Conservation (phyloP, 139 green algal species). For the Chlorella vulgaris region DNA sequence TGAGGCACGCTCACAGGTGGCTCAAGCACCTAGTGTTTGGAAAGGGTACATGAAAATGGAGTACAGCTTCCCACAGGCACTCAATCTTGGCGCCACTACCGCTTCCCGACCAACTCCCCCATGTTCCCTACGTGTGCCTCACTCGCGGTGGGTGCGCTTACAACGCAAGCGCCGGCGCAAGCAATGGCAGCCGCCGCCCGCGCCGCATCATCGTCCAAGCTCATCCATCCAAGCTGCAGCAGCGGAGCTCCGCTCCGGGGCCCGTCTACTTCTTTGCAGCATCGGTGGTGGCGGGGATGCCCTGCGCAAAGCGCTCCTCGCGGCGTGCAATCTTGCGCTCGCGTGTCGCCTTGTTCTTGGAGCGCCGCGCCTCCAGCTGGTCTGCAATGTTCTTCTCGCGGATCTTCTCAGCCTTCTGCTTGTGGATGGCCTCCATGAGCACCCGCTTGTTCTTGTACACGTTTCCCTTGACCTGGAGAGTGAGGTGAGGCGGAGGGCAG, state of each 20-base stretch:
- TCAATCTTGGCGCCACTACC: no score
- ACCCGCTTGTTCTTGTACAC: slow-evolving; percentile 99
- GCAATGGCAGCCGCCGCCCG: neutral
- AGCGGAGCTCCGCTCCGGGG: no score
- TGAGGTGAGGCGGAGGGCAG: neutral
- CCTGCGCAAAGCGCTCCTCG: slow-evolving; percentile 89
- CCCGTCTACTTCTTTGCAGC: slow-evolving; percentile 26
- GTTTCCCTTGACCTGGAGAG: slow-evolving; percentile 96
- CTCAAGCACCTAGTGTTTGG: neutral
- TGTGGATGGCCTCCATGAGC: slow-evolving; percentile 99
- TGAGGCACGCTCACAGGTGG: no score
- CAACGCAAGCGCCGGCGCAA: neutral
- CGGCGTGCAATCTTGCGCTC: slow-evolving; percentile 92
- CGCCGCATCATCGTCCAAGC: neutral
- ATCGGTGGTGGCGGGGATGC: slow-evolving; percentile 22
- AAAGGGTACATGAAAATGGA: neutral
- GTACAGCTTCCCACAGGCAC: no score
- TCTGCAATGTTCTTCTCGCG: slow-evolving; percentile 99
- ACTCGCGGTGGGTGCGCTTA: neutral
- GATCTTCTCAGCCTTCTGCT: slow-evolving; percentile 98
- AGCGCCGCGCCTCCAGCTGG: slow-evolving; percentile 96
- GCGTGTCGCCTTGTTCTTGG: slow-evolving; percentile 95
- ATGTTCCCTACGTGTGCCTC: neutral
- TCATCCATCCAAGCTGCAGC: neutral
- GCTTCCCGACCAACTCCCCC: neutral